These are phyloP conservation scores for Hemileccinum impolitum DNA, from an alignment of 768 basidiomycete genomes.

Conservation along the genomic window DNA sequence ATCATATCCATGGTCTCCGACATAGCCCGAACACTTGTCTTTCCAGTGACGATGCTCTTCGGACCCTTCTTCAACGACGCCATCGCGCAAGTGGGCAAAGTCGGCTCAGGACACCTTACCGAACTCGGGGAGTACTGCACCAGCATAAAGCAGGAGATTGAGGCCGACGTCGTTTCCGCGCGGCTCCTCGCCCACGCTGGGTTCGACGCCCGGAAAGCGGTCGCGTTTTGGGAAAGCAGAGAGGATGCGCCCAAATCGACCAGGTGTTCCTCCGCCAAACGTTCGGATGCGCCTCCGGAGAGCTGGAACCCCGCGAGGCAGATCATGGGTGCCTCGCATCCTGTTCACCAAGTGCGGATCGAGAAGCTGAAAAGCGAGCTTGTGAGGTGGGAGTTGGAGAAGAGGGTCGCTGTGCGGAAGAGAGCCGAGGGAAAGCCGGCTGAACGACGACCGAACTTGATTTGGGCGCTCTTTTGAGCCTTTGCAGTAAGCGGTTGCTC, in stretches of 20 bases:
- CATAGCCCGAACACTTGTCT: conserved; percentile 71
- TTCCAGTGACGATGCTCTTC: conserved; percentile 87
- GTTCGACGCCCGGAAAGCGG: conserved; percentile 80
- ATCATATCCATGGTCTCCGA: conserved; percentile 76
- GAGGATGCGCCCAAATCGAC: conserved; percentile 26
- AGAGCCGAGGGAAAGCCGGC: conserved; percentile 18
- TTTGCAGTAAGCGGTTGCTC: too few relatives aligned
- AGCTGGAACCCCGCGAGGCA: conserved; percentile 22
- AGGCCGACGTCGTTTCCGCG: conserved; percentile 87
- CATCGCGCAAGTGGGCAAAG: conserved; percentile 74
- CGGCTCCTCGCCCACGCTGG: conserved; percentile 90
- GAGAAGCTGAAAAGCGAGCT: conserved; percentile 42
- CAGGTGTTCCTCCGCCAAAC: conserved; percentile 19
- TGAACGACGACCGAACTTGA: conserved; percentile 12
- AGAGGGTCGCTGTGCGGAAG: conserved; percentile 24
- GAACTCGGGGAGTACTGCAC: conserved; percentile 75
- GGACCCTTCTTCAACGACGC: conserved; percentile 97
- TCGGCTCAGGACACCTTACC: conserved; percentile 71
- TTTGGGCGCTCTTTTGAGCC: conserved; percentile 13
- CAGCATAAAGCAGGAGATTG: conserved; percentile 80
- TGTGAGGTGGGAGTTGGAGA: conserved; percentile 41
- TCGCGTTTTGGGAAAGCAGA: conserved; percentile 78
- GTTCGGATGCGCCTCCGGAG: conserved; percentile 5
- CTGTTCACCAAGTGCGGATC: conserved; percentile 41
- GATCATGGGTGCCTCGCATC: conserved; percentile 43